Base-by-base conservation (phyloP, 176 grass and related monocot genomes). In the Alopecurus myosuroides region DNA sequence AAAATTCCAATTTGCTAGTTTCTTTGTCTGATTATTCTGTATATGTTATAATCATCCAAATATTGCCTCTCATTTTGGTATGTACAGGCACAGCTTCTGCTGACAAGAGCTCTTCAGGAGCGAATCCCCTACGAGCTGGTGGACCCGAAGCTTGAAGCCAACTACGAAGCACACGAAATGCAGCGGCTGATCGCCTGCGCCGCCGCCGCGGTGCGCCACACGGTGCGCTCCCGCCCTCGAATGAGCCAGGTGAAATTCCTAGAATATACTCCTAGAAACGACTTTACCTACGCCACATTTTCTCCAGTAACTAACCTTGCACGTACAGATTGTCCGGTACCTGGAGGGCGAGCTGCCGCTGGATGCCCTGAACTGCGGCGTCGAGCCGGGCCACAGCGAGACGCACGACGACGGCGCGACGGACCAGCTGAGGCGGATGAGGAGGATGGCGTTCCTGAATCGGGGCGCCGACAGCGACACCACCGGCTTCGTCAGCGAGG, bases 341-440 rank as follows among this genome's bases (percentile, higher is more conserved):
- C 74, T 98, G 55, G 91, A 98, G 89, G 93, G 97, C 66, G 93
- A 98, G 66, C 83, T 98, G 69, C 90, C 93, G 10, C 17, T 84
- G 3, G 93, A 94, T 33, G 88, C 85, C 71, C 78, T 98, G 63
- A 90, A 95, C 80, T 91, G 48, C 11, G 97, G 93, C 29, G 74
- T 92, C 2, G 68, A 65, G 44, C 93, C 97, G 2, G 97, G 91
- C 37, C 55, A 89, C 65, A 98, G 97, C 61, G 40, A 69, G 44
- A 4, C 85, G 35, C 71, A 78, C 23, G 51, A 85, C 17, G 80
- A 29, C 14, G 70, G 40, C 33, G 40, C 74, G 8, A 26, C 52
- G 6, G 84, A 91, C 53, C 77, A 87, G 50, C 73, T 89, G 8
- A 40, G 78, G 28, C 63, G 67, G 68, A 68, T 98, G 29, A 51